phyloP scores from a whole-genome alignment of 129 eudicot genomes.

The Flaveria sonorensis region DNA sequence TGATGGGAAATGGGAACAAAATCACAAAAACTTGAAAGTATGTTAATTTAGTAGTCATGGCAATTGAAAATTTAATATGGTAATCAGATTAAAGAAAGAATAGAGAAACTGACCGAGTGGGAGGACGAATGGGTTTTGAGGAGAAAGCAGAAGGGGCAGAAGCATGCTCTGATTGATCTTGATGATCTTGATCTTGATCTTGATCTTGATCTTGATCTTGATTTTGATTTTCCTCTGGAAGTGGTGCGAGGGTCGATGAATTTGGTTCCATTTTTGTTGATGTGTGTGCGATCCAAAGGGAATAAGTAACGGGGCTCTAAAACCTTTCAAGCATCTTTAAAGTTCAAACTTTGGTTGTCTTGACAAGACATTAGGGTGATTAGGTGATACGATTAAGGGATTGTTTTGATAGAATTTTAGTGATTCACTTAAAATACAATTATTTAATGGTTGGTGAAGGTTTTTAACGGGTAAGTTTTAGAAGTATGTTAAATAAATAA shows the following conservation, averaged over 20 bases:
- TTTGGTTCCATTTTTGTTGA: slow-evolving; percentile 27
- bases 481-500: too few species aligned
- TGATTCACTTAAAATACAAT: too few species aligned
- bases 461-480: too few species aligned
- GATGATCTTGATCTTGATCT: too few species aligned
- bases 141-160: slow-evolving; percentile 51
- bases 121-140: slow-evolving; percentile 61
- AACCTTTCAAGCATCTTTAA: not conserved
- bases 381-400: too few species aligned
- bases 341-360: not conserved
- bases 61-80: too few species aligned
- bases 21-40: too few species aligned
- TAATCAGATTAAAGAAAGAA: not conserved
- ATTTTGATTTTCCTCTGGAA: slow-evolving; percentile 32
- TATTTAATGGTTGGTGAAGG: too few species aligned
- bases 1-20: too few species aligned
- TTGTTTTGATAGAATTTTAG: too few species aligned
- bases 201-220: slow-evolving; percentile 25
- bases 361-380: too few species aligned
- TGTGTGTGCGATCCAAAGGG: not conserved
- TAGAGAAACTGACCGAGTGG: slow-evolving; percentile 43
- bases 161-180: slow-evolving; percentile 34
- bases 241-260: slow-evolving; percentile 30
- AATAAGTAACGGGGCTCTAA: not conserved
- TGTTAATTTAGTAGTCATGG: too few species aligned